Evolutionary conservation across 768 basidiomycete genomes (phyloP).

Genomic region (Termitomyces sp.): DNA sequence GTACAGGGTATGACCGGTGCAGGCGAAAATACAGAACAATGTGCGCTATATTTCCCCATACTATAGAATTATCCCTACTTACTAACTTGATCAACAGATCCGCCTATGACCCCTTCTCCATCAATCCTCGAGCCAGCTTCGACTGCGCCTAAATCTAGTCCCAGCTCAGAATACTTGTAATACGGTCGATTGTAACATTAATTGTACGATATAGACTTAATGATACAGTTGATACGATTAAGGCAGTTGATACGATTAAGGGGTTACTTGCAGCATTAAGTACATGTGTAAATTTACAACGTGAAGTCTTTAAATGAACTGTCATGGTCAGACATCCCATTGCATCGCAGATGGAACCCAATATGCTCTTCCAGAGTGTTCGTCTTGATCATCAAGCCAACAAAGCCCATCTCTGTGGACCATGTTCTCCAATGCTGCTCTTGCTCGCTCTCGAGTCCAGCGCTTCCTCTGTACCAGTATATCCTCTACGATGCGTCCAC

Average conservation of each 20-base stretch:
- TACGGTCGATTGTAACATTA: background rate
- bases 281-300: too few species aligned
- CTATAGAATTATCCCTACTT: background rate
- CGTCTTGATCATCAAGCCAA: slow-evolving; percentile 93
- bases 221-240: background rate
- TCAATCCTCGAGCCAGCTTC: slow-evolving; percentile 6
- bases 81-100: slow-evolving; percentile 1
- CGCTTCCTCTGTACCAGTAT: slow-evolving; percentile 55
- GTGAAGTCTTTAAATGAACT: background rate
- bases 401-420: slow-evolving; percentile 86
- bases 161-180: slow-evolving; percentile 6
- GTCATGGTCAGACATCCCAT: slow-evolving; percentile 59
- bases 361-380: slow-evolving; percentile 59
- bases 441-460: slow-evolving; percentile 79
- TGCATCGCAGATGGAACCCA: slow-evolving; percentile 89
- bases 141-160: slow-evolving; percentile 12
- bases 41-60: slow-evolving; percentile 6
- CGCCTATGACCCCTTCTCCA: background rate
- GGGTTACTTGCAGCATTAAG: too few species aligned
- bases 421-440: slow-evolving; percentile 84
- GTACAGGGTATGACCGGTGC: slow-evolving; percentile 43
- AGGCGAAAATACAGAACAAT: slow-evolving; percentile 13
- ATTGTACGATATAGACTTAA: background rate
- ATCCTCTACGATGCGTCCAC: slow-evolving; percentile 68
- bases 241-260: background rate